Percentiles rank a stretch among this genome's conserved stretches.
phyloP scores from a whole-genome alignment of 2,329 filamentous ascomycete species.

The Colletotrichum sp. region DNA sequence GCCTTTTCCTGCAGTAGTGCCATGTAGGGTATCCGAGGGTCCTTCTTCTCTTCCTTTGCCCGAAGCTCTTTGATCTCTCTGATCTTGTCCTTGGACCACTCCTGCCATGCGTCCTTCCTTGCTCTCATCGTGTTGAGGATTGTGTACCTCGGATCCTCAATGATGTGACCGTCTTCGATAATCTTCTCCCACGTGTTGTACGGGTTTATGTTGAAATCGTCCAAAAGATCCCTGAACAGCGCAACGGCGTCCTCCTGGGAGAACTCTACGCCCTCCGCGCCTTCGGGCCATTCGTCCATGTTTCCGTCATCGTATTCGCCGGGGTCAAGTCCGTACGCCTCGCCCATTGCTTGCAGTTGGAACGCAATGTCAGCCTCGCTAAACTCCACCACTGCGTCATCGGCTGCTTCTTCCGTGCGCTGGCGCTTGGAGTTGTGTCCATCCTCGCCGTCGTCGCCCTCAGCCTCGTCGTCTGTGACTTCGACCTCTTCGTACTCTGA shows the following conservation, averaged over 20 bases:
- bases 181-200: constrained; percentile 93
- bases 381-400: constrained; percentile 72
- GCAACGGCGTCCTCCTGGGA: constrained; percentile 77
- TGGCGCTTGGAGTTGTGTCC: constrained; percentile 65
- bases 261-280: constrained; percentile 71
- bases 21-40: constrained; percentile 84
- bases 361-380: constrained; percentile 94
- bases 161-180: constrained; percentile 79
- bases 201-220: constrained; percentile 82
- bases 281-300: constrained; percentile 70
- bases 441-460: constrained; percentile 34
- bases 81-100: constrained; percentile 83
- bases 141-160: constrained; percentile 88
- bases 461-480: constrained; percentile 60
- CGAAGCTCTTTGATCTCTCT: constrained; percentile 73
- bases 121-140: constrained; percentile 81
- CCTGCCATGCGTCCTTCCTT: constrained; percentile 81
- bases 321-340: constrained; percentile 79
- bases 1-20: constrained; percentile 81
- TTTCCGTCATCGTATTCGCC: constrained; percentile 76
- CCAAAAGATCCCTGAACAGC: constrained; percentile 84
- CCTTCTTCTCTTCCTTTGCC: constrained; percentile 77
- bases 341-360: constrained; percentile 88
- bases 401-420: constrained; percentile 58
- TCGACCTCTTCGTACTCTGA: constrained; percentile 81